Evolutionary conservation across 2,329 filamentous ascomycete species (phyloP).

Genomic region (Alternaria sp.): DNA sequence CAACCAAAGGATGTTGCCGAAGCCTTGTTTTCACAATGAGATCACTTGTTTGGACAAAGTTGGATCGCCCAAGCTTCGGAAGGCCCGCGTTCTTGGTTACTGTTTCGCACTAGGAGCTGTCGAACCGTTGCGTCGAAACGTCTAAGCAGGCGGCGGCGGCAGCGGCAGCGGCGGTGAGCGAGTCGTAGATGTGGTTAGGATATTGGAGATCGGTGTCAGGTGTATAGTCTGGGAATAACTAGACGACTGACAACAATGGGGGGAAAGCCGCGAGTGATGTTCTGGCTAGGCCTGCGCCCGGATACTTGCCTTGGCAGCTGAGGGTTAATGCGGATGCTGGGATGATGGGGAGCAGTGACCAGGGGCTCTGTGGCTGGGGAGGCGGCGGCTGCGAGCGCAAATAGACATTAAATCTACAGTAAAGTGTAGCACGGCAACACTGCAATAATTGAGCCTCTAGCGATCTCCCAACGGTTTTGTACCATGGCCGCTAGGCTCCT

Average conservation of each 20-base stretch:
- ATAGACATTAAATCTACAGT: background rate
- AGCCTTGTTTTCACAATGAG: slow-evolving; percentile 32
- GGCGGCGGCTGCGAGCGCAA: background rate
- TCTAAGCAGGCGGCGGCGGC: background rate
- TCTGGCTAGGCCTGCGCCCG: slow-evolving; percentile 31
- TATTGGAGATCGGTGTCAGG: background rate
- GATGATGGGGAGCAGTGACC: slow-evolving; percentile 24
- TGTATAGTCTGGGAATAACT: slow-evolving; percentile 7
- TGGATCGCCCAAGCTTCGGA: slow-evolving; percentile 29
- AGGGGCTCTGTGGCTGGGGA: slow-evolving; percentile 29
- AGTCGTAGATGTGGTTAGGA: slow-evolving; percentile 15
- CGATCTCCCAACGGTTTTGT: background rate
- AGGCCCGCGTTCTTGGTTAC: slow-evolving; percentile 22
- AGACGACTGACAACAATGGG: slow-evolving; percentile 10
- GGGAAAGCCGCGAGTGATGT: slow-evolving; percentile 14
- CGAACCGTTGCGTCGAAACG: slow-evolving; percentile 19
- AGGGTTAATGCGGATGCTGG: slow-evolving; percentile 27
- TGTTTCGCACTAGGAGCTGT: slow-evolving; percentile 28
- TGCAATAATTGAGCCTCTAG: background rate
- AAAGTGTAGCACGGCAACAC: background rate
- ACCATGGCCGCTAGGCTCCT: slow-evolving; percentile 1
- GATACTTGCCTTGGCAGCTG: slow-evolving; percentile 35
- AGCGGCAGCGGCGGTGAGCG: background rate
- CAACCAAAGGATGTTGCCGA: slow-evolving; percentile 15
- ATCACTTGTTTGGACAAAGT: slow-evolving; percentile 33